Evolutionary conservation across 2,329 filamentous ascomycete species (phyloP), one percentile per base, ranked within the genome.

Genomic region (Fusarium brevicatenulatum): DNA sequence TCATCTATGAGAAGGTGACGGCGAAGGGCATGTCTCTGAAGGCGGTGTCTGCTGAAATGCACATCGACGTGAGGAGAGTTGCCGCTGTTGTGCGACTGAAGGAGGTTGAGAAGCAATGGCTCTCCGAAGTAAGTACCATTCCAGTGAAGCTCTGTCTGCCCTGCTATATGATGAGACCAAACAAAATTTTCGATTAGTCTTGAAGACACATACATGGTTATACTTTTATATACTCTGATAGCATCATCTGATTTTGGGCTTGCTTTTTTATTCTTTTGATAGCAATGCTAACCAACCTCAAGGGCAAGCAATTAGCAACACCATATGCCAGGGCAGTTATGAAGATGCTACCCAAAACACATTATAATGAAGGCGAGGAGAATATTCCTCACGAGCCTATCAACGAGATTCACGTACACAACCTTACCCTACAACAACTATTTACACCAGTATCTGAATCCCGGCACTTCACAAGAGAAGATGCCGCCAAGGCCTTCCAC

Each of bases 171-270:
- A 90, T 90, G 88, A 83, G 78, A 89, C 80, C 84, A 93, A 88
- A 86, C 84, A 90, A 88, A 89, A 90, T 91, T 91, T 92, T 92
- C 95, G 95, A 98, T 98, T 97, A 98, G 95, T 98, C 95, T 97
- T 97, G 88, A 98, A 97, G 95, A 98, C 95, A 83, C 86, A 66
- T 82, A 91, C 87, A 91, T 96, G 94, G 93, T 98, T 95, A 95
- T 87, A 92, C 68, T 68, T 75, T 58, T 81, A 78, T 76, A 76
- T 70, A 66, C 70, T 77, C 79, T 78, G 78, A 66, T 73, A 55
- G 34, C 65, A 68, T 65, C 63, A 63, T 69, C 59, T 40, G 50
- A 57, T 25, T 43, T 19, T 43, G 53, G 18, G 39, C 75, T 46
- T 62, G 57, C 55, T 47, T 60, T 32, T 53, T 21, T 43, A 11